Evolutionary conservation across 2,329 filamentous ascomycete species (phyloP).

Genomic region (Mycosphaerelloides madeirae): DNA sequence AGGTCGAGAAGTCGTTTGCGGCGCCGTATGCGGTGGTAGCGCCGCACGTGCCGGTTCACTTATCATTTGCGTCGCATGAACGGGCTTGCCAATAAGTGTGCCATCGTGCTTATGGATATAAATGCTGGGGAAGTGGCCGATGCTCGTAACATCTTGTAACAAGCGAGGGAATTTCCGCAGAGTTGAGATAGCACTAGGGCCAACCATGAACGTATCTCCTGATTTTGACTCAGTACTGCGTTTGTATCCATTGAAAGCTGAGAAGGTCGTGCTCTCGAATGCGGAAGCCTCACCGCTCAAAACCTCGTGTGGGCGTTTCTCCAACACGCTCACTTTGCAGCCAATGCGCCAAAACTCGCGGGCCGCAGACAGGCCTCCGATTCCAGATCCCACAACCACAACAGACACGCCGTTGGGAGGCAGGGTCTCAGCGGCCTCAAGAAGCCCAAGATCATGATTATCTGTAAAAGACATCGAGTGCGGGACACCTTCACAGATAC

Average conservation of each 20-base stretch:
- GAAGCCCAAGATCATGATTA: too few species aligned
- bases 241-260: too few species aligned
- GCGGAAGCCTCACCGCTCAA: background rate
- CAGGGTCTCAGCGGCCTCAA: too few species aligned
- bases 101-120: conserved; percentile 2
- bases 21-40: background rate
- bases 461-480: too few species aligned
- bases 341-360: conserved; percentile 20
- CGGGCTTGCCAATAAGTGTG: conserved; percentile 1
- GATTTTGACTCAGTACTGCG: too few species aligned
- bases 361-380: conserved; percentile 20
- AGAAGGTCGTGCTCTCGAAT: background rate
- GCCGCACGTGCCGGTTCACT: background rate
- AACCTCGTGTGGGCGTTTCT: conserved; percentile 3
- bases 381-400: conserved; percentile 20
- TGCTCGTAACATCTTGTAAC: conserved; percentile 24
- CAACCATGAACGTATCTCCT: conserved; percentile 37
- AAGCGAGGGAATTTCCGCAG: conserved; percentile 53
- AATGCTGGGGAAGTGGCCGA: conserved; percentile 3
- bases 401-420: conserved; percentile 16
- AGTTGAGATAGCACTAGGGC: conserved; percentile 48
- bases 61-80: background rate
- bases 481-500: too few species aligned
- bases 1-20: conserved; percentile 14
- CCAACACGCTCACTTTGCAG: conserved; percentile 19